A percentile compares a stretch with the other conserved stretches of the same genome.
Conservation (phyloP, 306 rosid genomes). For the Lathyrus aphaca region DNA sequence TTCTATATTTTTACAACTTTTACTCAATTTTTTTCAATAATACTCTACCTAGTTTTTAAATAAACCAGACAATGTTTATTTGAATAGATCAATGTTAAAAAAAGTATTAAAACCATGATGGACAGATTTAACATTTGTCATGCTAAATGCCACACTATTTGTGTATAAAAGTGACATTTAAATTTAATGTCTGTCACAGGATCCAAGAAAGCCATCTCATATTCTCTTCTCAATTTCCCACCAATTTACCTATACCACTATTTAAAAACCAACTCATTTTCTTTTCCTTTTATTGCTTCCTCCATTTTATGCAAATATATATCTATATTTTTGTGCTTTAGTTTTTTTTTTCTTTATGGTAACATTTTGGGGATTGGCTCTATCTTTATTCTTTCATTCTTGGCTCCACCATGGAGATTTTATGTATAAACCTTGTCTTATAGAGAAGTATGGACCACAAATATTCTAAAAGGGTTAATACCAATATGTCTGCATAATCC, state of each 20-base stretch:
- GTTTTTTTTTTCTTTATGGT: slow-evolving; percentile 34
- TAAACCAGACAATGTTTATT: too few species aligned
- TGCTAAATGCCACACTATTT: slow-evolving; percentile 29
- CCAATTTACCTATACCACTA: slow-evolving; percentile 48
- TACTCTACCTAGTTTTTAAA: too few species aligned
- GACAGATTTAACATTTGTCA: too few species aligned
- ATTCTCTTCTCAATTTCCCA: slow-evolving; percentile 66
- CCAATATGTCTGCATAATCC: slow-evolving; percentile 45
- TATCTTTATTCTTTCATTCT: slow-evolving; percentile 37
- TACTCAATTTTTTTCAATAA: too few species aligned
- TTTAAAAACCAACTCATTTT: slow-evolving; percentile 45
- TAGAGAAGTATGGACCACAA: slow-evolving; percentile 51
- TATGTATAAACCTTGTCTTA: slow-evolving; percentile 45
- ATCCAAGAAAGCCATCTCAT: slow-evolving; percentile 79
- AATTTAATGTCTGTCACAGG: slow-evolving; percentile 70
- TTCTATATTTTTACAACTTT: too few species aligned
- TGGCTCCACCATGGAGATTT: slow-evolving; percentile 56
- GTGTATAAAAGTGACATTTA: slow-evolving; percentile 53
- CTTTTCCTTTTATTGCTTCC: slow-evolving; percentile 21
- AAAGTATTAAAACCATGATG: too few species aligned
- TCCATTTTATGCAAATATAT: slow-evolving; percentile 31
- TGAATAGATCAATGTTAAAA: too few species aligned
- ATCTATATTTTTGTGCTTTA: slow-evolving; percentile 22
- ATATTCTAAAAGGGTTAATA: slow-evolving; percentile 42
- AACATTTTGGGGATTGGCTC: slow-evolving; percentile 36